A percentile compares a stretch with the other conserved stretches of the same genome.
Conservation (phyloP, 306 rosid species). For the Acacia crassicarpa region DNA sequence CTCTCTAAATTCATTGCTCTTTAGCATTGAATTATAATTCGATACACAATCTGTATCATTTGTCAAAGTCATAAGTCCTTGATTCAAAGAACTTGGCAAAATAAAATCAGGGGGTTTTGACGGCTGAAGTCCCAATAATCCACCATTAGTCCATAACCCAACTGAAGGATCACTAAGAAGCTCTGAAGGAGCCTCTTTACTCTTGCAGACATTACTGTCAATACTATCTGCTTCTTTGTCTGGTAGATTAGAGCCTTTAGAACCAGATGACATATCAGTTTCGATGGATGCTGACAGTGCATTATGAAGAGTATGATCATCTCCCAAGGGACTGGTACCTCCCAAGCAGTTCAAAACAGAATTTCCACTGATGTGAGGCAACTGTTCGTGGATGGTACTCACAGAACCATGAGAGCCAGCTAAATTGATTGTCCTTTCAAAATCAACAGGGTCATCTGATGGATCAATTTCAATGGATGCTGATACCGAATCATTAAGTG, state of each 20-base stretch:
- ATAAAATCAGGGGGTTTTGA: constrained; percentile 89
- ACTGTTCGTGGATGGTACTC: constrained; percentile 34
- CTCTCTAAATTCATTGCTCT: constrained; percentile 40
- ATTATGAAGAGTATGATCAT: constrained; percentile 28
- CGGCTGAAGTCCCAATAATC: constrained; percentile 93
- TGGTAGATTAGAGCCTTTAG: constrained; percentile 35
- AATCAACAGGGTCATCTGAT: neutral
- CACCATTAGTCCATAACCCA: constrained; percentile 96
- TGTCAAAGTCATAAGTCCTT: constrained; percentile 34
- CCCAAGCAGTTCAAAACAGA: constrained; percentile 44
- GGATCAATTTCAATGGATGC: constrained; percentile 36
- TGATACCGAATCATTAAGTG: constrained; percentile 37
- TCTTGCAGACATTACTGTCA: constrained; percentile 35
- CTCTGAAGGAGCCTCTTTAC: constrained; percentile 50
- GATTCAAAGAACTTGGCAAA: constrained; percentile 49
- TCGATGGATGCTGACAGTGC: constrained; percentile 39
- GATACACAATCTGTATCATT: constrained; percentile 35
- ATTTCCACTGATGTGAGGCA: constrained; percentile 31
- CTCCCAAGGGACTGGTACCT: constrained; percentile 21
- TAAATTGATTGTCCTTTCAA: neutral
- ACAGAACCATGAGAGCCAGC: constrained; percentile 31
- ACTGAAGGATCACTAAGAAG: constrained; percentile 51
- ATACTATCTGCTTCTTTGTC: constrained; percentile 42
- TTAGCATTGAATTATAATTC: constrained; percentile 31
- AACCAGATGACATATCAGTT: constrained; percentile 34